A percentile compares a stretch with the other conserved stretches of the same genome.
Evolutionary conservation across 768 basidiomycete species (phyloP).

Genomic region (Phylloporus arenicola): DNA sequence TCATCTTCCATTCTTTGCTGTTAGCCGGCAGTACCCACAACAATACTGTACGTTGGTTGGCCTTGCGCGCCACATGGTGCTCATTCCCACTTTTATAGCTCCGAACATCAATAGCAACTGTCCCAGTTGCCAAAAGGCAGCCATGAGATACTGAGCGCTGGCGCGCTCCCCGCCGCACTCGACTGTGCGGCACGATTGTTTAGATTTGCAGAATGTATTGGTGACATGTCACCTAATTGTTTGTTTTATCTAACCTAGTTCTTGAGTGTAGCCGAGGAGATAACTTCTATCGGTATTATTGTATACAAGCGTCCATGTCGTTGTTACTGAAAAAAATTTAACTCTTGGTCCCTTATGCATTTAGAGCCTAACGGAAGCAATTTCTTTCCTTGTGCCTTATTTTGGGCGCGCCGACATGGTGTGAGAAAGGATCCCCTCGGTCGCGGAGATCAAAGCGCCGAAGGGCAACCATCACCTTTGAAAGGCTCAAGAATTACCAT

Average conservation of each 20-base stretch:
- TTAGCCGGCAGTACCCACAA: slow-evolving; percentile 41
- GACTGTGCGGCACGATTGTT: slow-evolving; percentile 5
- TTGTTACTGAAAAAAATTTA: slow-evolving; percentile 6
- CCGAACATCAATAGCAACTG: slow-evolving; percentile 39
- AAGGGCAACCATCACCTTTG: slow-evolving; percentile 7
- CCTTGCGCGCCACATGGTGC: neutral
- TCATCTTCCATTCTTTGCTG: slow-evolving; percentile 7
- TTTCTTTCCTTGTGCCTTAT: slow-evolving; percentile 14
- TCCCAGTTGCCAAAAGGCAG: slow-evolving; percentile 34
- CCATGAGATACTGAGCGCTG: slow-evolving; percentile 19
- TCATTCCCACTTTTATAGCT: slow-evolving; percentile 25
- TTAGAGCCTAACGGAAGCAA: slow-evolving; percentile 29
- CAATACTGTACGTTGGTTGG: slow-evolving; percentile 37
- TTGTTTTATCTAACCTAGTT: slow-evolving; percentile 17
- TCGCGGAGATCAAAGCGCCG: slow-evolving; percentile 30
- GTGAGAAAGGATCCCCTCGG: neutral
- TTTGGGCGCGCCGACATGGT: slow-evolving; percentile 6
- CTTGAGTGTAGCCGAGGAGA: slow-evolving; percentile 28
- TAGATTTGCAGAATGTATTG: slow-evolving; percentile 10
- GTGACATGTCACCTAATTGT: slow-evolving; percentile 21
- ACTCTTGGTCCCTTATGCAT: slow-evolving; percentile 8
- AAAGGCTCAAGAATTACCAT: neutral
- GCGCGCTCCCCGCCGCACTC: neutral
- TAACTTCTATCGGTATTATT: slow-evolving; percentile 14
- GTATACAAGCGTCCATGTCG: slow-evolving; percentile 9